Conservation (phyloP, 2,329 filamentous ascomycete species). For the Trichoderma endophyticum region DNA sequence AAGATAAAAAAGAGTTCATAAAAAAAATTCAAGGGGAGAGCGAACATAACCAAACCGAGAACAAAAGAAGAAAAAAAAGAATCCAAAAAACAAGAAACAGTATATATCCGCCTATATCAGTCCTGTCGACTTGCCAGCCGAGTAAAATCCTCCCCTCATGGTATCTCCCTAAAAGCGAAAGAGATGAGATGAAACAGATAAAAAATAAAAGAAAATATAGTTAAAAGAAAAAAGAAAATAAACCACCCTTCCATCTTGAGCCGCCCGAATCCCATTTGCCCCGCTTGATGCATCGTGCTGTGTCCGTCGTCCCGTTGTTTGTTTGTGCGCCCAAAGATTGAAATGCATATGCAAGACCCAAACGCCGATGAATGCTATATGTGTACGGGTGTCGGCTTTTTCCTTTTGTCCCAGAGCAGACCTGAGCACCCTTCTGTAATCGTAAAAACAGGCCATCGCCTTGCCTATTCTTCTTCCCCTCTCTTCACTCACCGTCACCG, state of each 20-base stretch:
- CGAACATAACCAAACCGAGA: neutral
- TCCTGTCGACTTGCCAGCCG: neutral
- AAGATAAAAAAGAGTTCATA: neutral
- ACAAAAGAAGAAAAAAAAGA: neutral
- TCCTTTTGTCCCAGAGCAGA: neutral
- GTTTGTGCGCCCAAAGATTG: conserved; percentile 11
- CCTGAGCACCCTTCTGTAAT: neutral
- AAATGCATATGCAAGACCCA: conserved; percentile 11
- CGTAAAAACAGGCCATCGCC: neutral
- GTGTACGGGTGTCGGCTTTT: neutral
- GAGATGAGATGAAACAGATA: neutral
- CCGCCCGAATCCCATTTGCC: neutral
- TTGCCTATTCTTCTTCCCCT: neutral
- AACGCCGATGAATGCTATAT: conserved; percentile 11
- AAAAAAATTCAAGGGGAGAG: neutral
- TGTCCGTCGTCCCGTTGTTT: conserved; percentile 4
- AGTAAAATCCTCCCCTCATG: neutral
- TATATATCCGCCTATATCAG: neutral
- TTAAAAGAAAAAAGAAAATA: neutral
- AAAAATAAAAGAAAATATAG: neutral
- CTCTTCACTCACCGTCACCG: neutral
- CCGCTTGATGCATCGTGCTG: conserved; percentile 8
- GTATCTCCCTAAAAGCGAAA: neutral
- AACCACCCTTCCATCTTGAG: neutral
- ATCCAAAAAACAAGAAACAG: neutral